These are phyloP conservation scores for Russula sp. DNA, from an alignment of 768 basidiomycete species.

Conservation along the genomic window DNA sequence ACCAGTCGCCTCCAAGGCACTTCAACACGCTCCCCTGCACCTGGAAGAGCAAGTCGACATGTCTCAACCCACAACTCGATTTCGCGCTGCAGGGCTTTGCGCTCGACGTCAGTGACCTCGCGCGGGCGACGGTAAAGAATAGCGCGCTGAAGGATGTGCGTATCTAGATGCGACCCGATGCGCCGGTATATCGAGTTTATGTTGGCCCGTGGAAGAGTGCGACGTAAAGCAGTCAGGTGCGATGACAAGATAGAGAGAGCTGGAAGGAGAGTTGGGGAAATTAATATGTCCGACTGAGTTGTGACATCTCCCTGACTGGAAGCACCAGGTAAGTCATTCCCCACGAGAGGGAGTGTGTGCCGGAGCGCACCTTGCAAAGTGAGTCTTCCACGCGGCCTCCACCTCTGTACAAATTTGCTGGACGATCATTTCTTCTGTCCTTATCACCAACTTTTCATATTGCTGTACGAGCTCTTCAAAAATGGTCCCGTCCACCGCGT, in stretches of 20 bases:
- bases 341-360: not conserved
- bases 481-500: constrained; percentile 58
- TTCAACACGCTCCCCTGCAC: constrained; percentile 53
- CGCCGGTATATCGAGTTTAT: constrained; percentile 70
- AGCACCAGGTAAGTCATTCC: constrained; percentile 30
- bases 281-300: constrained; percentile 42
- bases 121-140: constrained; percentile 72
- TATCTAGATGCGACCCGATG: constrained; percentile 64
- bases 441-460: constrained; percentile 56
- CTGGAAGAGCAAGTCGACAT: constrained; percentile 57
- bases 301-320: constrained; percentile 37
- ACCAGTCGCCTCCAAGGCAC: constrained; percentile 74
- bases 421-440: constrained; percentile 88
- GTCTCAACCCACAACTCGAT: constrained; percentile 83
- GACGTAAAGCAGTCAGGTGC: constrained; percentile 65
- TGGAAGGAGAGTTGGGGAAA: constrained; percentile 69
- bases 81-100: constrained; percentile 62
- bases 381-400: constrained; percentile 66
- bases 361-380: constrained; percentile 49
- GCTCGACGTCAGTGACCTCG: constrained; percentile 56
- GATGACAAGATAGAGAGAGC: constrained; percentile 80
- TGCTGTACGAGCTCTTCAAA: constrained; percentile 73
- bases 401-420: constrained; percentile 82
- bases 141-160: constrained; percentile 80
- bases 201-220: constrained; percentile 56